Evolutionary conservation across 2,329 filamentous ascomycete genomes (phyloP).

Genomic region (Xylariaceae sp.): DNA sequence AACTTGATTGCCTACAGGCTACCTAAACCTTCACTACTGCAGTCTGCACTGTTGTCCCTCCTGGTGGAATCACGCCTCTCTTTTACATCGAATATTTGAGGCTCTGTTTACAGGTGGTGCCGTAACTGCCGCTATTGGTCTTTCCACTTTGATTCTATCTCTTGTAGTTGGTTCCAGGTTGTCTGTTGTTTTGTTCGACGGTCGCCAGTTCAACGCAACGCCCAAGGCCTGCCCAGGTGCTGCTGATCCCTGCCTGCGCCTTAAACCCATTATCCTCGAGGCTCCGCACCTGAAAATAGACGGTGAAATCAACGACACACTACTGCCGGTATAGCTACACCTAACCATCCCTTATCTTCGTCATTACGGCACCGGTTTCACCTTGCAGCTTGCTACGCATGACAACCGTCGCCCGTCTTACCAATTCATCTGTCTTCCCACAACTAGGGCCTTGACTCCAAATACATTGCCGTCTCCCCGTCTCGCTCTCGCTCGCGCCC

Average conservation of each 20-base stretch:
- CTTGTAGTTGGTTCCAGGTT: conserved; percentile 1
- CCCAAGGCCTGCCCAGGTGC: no score
- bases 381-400: conserved; percentile 6
- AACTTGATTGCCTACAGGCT: no score
- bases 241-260: conserved; percentile 14
- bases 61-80: conserved; percentile 10
- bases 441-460: conserved; percentile 7
- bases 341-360: conserved; percentile 10
- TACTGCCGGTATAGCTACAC: conserved; percentile 2
- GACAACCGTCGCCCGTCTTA: conserved; percentile 1
- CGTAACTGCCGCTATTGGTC: conserved; percentile 2
- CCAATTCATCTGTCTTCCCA: neutral
- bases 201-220: no score
- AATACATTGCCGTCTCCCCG: conserved; percentile 4
- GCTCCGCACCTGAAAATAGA: conserved; percentile 25
- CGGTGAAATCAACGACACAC: conserved; percentile 22
- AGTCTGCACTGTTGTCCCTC: conserved; percentile 2
- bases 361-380: conserved; percentile 4
- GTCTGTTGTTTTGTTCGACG: conserved; percentile 6
- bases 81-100: conserved; percentile 6
- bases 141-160: conserved; percentile 4
- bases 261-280: conserved; percentile 17
- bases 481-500: conserved; percentile 2
- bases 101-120: conserved; percentile 11
- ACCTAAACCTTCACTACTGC: conserved; percentile 1